phyloP scores from a whole-genome alignment of 1,139 yeast species.

The Blastobotrys malaysiensis region DNA sequence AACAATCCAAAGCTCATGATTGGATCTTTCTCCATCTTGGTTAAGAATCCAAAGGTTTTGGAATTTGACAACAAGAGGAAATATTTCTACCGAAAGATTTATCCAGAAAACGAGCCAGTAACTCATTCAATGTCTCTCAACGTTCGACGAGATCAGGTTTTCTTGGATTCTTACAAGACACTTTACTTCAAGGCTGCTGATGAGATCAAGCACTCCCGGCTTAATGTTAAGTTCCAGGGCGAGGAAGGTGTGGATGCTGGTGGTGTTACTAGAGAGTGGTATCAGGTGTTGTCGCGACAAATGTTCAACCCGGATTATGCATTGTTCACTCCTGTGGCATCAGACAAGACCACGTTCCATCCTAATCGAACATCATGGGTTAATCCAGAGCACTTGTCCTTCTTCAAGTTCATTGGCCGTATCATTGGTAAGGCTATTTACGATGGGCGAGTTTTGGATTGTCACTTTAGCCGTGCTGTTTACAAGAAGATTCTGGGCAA shows the following conservation, averaged over 20 bases:
- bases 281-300: slow-evolving; percentile 86
- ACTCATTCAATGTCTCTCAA: slow-evolving; percentile 48
- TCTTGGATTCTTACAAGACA: slow-evolving; percentile 83
- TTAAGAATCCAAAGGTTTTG: slow-evolving; percentile 80
- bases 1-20: slow-evolving; percentile 90
- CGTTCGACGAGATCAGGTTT: slow-evolving; percentile 85
- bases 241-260: slow-evolving; percentile 99
- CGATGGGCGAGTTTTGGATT: slow-evolving; percentile 83
- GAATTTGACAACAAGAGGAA: slow-evolving; percentile 93
- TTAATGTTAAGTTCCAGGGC: slow-evolving; percentile 80
- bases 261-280: slow-evolving; percentile 97
- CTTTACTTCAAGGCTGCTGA: slow-evolving; percentile 75
- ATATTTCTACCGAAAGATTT: slow-evolving; percentile 65
- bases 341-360: slow-evolving; percentile 91
- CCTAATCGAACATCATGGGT: slow-evolving; percentile 92
- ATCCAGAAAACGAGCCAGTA: slow-evolving; percentile 30
- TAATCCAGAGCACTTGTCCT: slow-evolving; percentile 87
- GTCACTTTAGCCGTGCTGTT: slow-evolving; percentile 94
- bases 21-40: slow-evolving; percentile 91
- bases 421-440: slow-evolving; percentile 91
- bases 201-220: slow-evolving; percentile 66
- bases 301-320: slow-evolving; percentile 98
- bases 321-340: slow-evolving; percentile 82
- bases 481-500: slow-evolving; percentile 81
- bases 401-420: slow-evolving; percentile 91